Base-by-base conservation (phyloP, 768 basidiomycete species). In the Pleurotus pulmonarius region DNA sequence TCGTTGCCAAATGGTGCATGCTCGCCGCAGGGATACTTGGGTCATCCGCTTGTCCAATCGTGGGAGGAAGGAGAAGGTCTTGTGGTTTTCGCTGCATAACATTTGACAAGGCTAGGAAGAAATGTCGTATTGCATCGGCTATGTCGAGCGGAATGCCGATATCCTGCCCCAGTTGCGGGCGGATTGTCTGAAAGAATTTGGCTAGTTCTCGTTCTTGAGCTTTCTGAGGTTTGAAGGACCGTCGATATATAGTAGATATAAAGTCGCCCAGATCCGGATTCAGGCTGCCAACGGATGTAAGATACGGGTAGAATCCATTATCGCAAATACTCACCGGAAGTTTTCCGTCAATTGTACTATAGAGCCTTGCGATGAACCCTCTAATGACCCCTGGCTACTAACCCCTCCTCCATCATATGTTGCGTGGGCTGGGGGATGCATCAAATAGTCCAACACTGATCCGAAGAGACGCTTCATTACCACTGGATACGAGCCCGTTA, bases 261-360 rank as follows among this genome's bases (percentile, higher is more conserved):
- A 81, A 82, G 49, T 77, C 77, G n/a, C 78, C 78, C 7, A 82
- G 67, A 56, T 82, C 80, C 2, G 77, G 74, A 56, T 81, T 82
- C 45, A 82, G 64, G 44, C 79, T 81, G 47, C 53, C 16, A 40
- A 18, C 49, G 22, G 9, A 22, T 53, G 40, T 43, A 45, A 45
- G 37, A 43, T 13, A 41, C 24, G 34, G 26, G 12, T 24, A 37
- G 22, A 11, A 40, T 20, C 18, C 4, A 13, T 49, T 25, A 25
- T 25, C 18, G 12, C 15, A 18, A 29, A n/a, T 7, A 37, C 66
- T 6, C 52, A 78, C 78, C 79, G 67, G 61, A 81, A 82, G 56
- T 80, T 81, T 56, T 82, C 80, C 0, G 75, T 78, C 43, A 82
- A 61, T 57, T 81, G 79, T 3, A 81, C 73, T 15, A 81, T 67